Base-by-base conservation (phyloP, 768 basidiomycete genomes). In the Suillus hirtellus region DNA sequence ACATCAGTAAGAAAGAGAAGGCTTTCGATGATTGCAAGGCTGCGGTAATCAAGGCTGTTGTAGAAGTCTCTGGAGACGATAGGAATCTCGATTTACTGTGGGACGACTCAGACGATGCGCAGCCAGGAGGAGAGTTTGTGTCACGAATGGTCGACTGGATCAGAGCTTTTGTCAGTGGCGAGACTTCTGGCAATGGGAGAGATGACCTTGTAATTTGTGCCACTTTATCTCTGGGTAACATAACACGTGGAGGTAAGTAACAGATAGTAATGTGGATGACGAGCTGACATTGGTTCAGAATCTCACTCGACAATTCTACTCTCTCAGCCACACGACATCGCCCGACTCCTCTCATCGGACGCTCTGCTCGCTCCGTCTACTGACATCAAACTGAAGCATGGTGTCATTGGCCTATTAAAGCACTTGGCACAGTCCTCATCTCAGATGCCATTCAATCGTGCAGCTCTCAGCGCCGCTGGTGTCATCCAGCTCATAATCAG, bases 321-420 rank as follows among this genome's bases (percentile, higher is more conserved):
- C 49, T 84, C 86, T 6, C 76, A 90, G 3, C 89, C 88, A 5
- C 82, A 87, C 60, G 82, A 84, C 44, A 79, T 96, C 15, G 87
- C 86, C 17, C 79, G 83, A 9, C 70, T 89, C 15, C 76, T 93
- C 53, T 79, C 83, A 9, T 89, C 89, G 6, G 73, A 74, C 19
- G 75, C 78, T 61, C 75, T 88, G n/a, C 80, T 93, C 46, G 80
- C 81, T 12, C 77, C 81, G 17, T 72, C 76, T 44, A 81, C 83
- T 10, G 90, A 93, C 70, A 81, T 93, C 72, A 92, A 95, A 73
- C 80, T 96, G 65, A 93, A 96, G 73, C 95, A 98, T 69, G 94
- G 92, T 17, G 85, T 92, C 62, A 80, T 96, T 31, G 93, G 93
- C 34, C 78, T 99, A 43, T 80, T 98, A 47, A 92, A 94, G 72